These are phyloP conservation scores for Penicillium nordicum DNA, from an alignment of 2,329 filamentous ascomycete genomes.

Conservation along the genomic window DNA sequence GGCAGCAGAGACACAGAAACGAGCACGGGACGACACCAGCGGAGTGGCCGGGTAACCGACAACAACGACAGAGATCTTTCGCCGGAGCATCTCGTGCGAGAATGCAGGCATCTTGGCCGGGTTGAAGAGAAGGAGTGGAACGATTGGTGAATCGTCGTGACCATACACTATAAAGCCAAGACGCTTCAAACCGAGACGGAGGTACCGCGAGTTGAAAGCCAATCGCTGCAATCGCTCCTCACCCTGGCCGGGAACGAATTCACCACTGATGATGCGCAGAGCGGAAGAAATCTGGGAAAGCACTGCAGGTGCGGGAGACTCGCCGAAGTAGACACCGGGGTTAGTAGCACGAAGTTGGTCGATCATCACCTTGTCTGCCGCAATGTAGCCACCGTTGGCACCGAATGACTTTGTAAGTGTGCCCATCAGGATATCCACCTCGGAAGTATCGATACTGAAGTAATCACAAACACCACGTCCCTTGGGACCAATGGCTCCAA, in stretches of 20 bases:
- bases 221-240: conserved; percentile 93
- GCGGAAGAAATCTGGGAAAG: conserved; percentile 87
- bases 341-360: conserved; percentile 87
- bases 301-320: conserved; percentile 82
- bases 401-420: conserved; percentile 98
- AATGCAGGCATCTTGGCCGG: conserved; percentile 99
- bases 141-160: conserved; percentile 96
- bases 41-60: conserved; percentile 97
- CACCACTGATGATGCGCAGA: conserved; percentile 83
- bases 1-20: conserved; percentile 92
- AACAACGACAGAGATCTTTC: conserved; percentile 95
- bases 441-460: conserved; percentile 81
- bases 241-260: conserved; percentile 83
- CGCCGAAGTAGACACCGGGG: conserved; percentile 79
- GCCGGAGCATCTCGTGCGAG: conserved; percentile 95
- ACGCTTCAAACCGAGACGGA: conserved; percentile 94
- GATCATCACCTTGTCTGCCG: conserved; percentile 83
- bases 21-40: conserved; percentile 86
- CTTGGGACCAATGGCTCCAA: conserved; percentile 83
- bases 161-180: conserved; percentile 96
- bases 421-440: conserved; percentile 96
- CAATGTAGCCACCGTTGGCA: conserved; percentile 94
- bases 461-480: conserved; percentile 97
- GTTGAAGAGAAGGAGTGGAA: conserved; percentile 91
- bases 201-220: conserved; percentile 96